phyloP scores from a whole-genome alignment of 1,139 yeast genomes.

The Diutina catenulata region DNA sequence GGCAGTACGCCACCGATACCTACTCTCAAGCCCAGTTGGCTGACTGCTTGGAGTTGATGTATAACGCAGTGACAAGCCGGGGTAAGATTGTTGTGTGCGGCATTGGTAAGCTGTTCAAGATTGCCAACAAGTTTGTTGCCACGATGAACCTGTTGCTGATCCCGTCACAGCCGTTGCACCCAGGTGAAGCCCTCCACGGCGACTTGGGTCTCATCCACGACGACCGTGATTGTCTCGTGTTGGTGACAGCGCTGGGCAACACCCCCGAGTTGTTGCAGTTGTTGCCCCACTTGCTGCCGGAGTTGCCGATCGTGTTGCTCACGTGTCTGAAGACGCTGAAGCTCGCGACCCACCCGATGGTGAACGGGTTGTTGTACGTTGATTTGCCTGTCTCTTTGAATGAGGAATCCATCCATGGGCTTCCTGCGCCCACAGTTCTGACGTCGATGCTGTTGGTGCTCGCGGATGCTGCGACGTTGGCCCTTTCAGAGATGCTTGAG shows the following conservation, averaged over 20 bases:
- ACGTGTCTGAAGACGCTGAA: constrained; percentile 46
- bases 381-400: constrained; percentile 45
- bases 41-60: constrained; percentile 38
- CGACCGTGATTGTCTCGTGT: constrained; percentile 51
- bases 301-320: constrained; percentile 46
- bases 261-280: constrained; percentile 62
- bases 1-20: constrained; percentile 21
- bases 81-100: constrained; percentile 74
- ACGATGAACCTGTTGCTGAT: constrained; percentile 73
- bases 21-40: constrained; percentile 40
- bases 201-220: constrained; percentile 59
- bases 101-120: constrained; percentile 75
- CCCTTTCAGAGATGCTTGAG: constrained; percentile 58
- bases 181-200: constrained; percentile 85
- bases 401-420: constrained; percentile 62
- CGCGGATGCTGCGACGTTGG: constrained; percentile 70
- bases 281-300: constrained; percentile 44
- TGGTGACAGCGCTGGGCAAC: constrained; percentile 74
- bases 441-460: constrained; percentile 67
- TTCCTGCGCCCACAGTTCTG: constrained; percentile 82
- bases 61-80: constrained; percentile 30
- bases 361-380: constrained; percentile 46
- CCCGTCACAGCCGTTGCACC: constrained; percentile 59
- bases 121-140: constrained; percentile 69
- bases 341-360: constrained; percentile 31